Percentiles rank a stretch among this genome's conserved stretches.
These are phyloP conservation scores for Hevea brasiliensis DNA, from an alignment of 345 rosid species.

Conservation along the genomic window DNA sequence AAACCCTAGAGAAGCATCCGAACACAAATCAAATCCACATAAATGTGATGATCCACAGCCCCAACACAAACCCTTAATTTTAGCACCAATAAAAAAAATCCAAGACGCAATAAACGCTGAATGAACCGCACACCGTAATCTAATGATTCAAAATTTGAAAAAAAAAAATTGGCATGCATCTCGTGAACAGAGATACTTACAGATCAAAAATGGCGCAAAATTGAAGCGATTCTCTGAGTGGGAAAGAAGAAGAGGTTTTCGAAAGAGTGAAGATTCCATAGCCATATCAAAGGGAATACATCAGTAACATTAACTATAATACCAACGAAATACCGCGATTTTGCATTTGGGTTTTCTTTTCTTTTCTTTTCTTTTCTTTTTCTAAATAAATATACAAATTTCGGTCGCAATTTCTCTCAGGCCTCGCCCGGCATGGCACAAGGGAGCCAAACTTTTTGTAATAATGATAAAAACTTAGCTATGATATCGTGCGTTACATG, in stretches of 20 bases:
- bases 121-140: not conserved
- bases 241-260: slow-evolving; percentile 8
- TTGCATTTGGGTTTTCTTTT: slow-evolving; percentile 6
- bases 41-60: slow-evolving; percentile 23
- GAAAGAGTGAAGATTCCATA: slow-evolving; percentile 24
- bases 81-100: not conserved
- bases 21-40: slow-evolving; percentile 14
- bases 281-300: slow-evolving; percentile 4
- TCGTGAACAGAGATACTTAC: slow-evolving; percentile 26
- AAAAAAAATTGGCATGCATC: not conserved
- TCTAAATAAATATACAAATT: not conserved
- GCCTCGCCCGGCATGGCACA: slow-evolving; percentile 16
- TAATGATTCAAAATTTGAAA: not conserved
- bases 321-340: not conserved
- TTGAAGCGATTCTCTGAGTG: not conserved
- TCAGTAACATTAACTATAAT: not conserved
- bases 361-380: no score
- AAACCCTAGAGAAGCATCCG: slow-evolving; percentile 16
- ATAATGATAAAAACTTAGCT: not conserved
- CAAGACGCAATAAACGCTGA: not conserved
- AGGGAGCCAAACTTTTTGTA: not conserved
- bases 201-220: slow-evolving; percentile 36
- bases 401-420: slow-evolving; percentile 25
- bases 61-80: slow-evolving; percentile 13
- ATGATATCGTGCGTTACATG: not conserved